Percentiles rank a stretch among this genome's conserved stretches.
Evolutionary conservation across 2,329 filamentous ascomycete species (phyloP).

Genomic region (Pseudocercospora cruenta): DNA sequence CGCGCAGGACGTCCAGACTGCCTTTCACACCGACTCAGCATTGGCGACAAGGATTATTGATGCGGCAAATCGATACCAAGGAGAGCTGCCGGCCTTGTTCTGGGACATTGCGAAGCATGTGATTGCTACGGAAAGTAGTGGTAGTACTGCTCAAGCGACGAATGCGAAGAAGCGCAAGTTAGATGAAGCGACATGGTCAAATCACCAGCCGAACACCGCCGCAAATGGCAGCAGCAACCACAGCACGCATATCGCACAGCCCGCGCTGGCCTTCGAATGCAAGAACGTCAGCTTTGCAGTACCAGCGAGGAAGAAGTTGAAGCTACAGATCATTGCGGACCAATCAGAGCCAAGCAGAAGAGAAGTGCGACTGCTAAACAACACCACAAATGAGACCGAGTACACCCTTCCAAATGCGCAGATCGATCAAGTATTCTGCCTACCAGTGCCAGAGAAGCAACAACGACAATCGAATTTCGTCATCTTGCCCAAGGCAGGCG

Average conservation of each 20-base stretch:
- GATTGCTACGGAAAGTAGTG: slow-evolving; percentile 32
- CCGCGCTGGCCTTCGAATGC: slow-evolving; percentile 47
- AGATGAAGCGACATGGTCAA: slow-evolving; percentile 41
- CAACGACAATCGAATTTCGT: slow-evolving; percentile 67
- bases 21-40: slow-evolving; percentile 24
- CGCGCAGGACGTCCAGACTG: slow-evolving; percentile 20
- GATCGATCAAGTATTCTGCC: slow-evolving; percentile 62
- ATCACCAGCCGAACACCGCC: slow-evolving; percentile 3
- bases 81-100: slow-evolving; percentile 43
- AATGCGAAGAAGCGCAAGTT: slow-evolving; percentile 55
- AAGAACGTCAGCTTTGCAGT: slow-evolving; percentile 64
- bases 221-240: slow-evolving; percentile 16
- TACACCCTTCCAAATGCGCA: slow-evolving; percentile 54
- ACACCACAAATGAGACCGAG: slow-evolving; percentile 35
- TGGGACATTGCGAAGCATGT: slow-evolving; percentile 55
- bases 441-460: slow-evolving; percentile 67
- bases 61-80: slow-evolving; percentile 21
- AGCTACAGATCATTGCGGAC: slow-evolving; percentile 57
- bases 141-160: slow-evolving; percentile 33
- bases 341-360: slow-evolving; percentile 28
- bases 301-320: slow-evolving; percentile 66
- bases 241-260: slow-evolving; percentile 36
- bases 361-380: slow-evolving; percentile 36
- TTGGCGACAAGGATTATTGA: slow-evolving; percentile 26
- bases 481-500: slow-evolving; percentile 58